A percentile compares a stretch with the other conserved stretches of the same genome.
Evolutionary conservation across 2,329 filamentous ascomycete genomes (phyloP).

Genomic region (Sporothrix curviconia): DNA sequence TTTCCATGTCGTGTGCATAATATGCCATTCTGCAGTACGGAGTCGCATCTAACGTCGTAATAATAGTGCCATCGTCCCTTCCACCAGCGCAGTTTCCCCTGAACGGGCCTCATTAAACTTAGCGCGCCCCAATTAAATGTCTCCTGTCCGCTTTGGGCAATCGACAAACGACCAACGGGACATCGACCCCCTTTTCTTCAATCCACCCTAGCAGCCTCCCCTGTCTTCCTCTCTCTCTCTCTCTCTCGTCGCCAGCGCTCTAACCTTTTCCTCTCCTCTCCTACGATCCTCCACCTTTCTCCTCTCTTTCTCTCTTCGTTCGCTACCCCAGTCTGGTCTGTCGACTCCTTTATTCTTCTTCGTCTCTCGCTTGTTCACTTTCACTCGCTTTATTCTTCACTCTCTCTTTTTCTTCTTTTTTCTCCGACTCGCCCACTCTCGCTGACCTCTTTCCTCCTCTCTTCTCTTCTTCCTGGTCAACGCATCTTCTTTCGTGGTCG

Average conservation of each 20-base stretch:
- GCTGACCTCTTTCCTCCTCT: slow-evolving; percentile 2
- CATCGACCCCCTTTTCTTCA: slow-evolving; percentile 23
- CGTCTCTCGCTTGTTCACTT: slow-evolving; percentile 18
- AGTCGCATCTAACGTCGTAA: too few relatives aligned
- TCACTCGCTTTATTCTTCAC: slow-evolving; percentile 7
- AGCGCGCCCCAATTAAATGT: slow-evolving; percentile 33
- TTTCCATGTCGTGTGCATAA: background rate
- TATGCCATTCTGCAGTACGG: background rate
- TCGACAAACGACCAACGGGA: slow-evolving; percentile 26
- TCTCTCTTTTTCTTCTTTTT: background rate
- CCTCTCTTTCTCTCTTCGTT: slow-evolving; percentile 19
- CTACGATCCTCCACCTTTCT: slow-evolving; percentile 15
- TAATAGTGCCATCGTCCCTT: background rate
- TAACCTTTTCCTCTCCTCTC: slow-evolving; percentile 1
- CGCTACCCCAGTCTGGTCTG: slow-evolving; percentile 12
- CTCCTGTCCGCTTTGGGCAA: slow-evolving; percentile 31
- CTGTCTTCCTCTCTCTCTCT: slow-evolving; percentile 11
- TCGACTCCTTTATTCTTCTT: slow-evolving; percentile 17
- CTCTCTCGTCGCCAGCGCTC: background rate
- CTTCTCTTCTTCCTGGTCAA: slow-evolving; percentile 30
- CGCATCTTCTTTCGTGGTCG: slow-evolving; percentile 25
- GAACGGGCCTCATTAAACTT: slow-evolving; percentile 35
- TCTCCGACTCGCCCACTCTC: slow-evolving; percentile 21
- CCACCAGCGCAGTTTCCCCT: slow-evolving; percentile 17
- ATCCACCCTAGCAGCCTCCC: slow-evolving; percentile 19